Evolutionary conservation across 1,284 basidiomycete species (phyloP), one percentile per base, ranked within the genome.

Genomic region (Prillingera fragicola): DNA sequence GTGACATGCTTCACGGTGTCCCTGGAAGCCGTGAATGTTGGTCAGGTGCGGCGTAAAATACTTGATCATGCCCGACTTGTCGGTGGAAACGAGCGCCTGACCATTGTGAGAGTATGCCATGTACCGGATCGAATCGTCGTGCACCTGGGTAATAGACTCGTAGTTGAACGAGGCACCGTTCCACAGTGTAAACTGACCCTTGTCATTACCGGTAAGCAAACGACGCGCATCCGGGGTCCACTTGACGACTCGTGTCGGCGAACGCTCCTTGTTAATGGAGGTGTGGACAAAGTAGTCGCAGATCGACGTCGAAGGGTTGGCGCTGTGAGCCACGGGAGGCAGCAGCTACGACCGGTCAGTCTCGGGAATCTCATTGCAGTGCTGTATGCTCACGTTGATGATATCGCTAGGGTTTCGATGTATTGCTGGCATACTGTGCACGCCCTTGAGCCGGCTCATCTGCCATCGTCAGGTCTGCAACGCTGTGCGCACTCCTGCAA

Each of bases 31-130:
- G 47, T 88, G 90, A 52, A 98, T 73, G 65, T 97, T 98, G 76
- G 97, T 98, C 85, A 98, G 89, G 68, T 97, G 96, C 27, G 87
- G 87, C 59, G 96, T 91, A 65, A 97, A 98, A 73, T 98, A 98
- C 71, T 98, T 98, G 77, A 98, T 89, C 53, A 89, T 79, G 5
- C 94, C 94, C 34, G 78, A 81, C 70, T 94, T 90, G 74, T 98
- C 94, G 9, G 88, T 84, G 15, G 89, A 95, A 12, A 89, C 84
- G 33, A 98, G 80, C 69, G 87, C 95, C 15, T 83, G 77, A 9
- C 94, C 94, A 0, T 88, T 87, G 58, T 94, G 87, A 3, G 86
- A 87, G 74, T 94, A 98, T 8, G 81, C 76, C 65, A 97, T 81
- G 0, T 88, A 80, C 27, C 92, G 87, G 48, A 98, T 88, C 17